A percentile compares a stretch with the other conserved stretches of the same genome.
These are phyloP conservation scores for Neurospora sp. DNA, from an alignment of 495 filamentous ascomycete genomes.

Conservation along the genomic window DNA sequence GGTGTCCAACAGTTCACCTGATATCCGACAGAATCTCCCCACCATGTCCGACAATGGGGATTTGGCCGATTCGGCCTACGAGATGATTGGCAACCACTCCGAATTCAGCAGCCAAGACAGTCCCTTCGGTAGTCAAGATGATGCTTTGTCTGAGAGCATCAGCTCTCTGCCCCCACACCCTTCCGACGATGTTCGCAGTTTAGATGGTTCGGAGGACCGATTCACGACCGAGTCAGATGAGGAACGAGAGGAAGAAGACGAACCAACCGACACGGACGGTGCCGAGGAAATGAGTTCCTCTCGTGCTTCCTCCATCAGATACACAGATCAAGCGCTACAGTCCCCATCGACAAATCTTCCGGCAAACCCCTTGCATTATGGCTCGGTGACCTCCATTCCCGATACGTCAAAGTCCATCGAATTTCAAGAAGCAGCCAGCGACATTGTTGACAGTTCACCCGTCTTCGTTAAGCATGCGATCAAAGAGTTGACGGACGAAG, in stretches of 20 bases:
- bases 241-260: slow-evolving; percentile 15
- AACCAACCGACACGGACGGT: slow-evolving; percentile 29
- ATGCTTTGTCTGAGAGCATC: slow-evolving; percentile 39
- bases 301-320: slow-evolving; percentile 29
- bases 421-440: slow-evolving; percentile 46
- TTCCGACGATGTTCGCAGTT: slow-evolving; percentile 44
- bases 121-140: slow-evolving; percentile 28
- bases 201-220: slow-evolving; percentile 38
- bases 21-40: slow-evolving; percentile 33
- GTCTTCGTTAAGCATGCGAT: slow-evolving; percentile 56
- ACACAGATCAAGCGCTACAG: slow-evolving; percentile 28
- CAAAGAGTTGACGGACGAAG: slow-evolving; percentile 42
- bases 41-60: slow-evolving; percentile 32
- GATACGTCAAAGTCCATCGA: slow-evolving; percentile 38
- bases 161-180: slow-evolving; percentile 39
- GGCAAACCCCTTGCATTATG: slow-evolving; percentile 27
- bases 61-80: slow-evolving; percentile 48
- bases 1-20: slow-evolving; percentile 39
- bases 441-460: slow-evolving; percentile 28
- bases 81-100: slow-evolving; percentile 29
- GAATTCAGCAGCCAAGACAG: slow-evolving; percentile 7
- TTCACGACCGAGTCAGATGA: slow-evolving; percentile 24
- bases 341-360: slow-evolving; percentile 33
- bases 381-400: slow-evolving; percentile 2
- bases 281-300: slow-evolving; percentile 35